These are phyloP conservation scores for Rhynchospora breviuscula DNA, from an alignment of 176 grass and related monocot species.

Conservation along the genomic window DNA sequence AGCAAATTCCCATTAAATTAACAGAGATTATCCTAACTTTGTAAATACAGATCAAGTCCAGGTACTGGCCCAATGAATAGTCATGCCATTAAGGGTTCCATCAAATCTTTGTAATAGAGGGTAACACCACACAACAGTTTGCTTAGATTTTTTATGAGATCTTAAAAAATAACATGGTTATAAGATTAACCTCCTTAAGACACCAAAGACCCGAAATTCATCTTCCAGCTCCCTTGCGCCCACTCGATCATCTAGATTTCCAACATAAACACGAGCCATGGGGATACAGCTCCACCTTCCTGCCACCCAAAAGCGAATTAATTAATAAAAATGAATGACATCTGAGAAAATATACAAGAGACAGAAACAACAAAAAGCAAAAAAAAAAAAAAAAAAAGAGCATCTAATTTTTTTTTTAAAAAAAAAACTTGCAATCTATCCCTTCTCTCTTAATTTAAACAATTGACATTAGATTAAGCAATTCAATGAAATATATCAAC, in stretches of 20 bases:
- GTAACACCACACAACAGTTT: neutral
- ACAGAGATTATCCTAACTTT: neutral
- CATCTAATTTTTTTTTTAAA: neutral
- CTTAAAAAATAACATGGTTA: neutral
- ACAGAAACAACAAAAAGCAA: neutral
- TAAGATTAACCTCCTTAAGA: slow-evolving; percentile 55
- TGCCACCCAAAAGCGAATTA: neutral
- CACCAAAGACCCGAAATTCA: slow-evolving; percentile 72
- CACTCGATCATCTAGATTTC: slow-evolving; percentile 57
- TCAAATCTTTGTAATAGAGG: neutral
- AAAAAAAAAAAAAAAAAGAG: too few species aligned
- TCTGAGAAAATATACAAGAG: neutral
- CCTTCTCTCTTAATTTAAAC: too few species aligned
- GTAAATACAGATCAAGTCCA: neutral
- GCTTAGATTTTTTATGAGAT: neutral
- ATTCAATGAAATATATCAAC: too few species aligned
- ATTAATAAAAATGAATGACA: neutral
- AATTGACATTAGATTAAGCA: too few species aligned
- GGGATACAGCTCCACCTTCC: neutral
- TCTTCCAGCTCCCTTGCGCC: slow-evolving; percentile 65
- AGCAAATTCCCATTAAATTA: neutral
- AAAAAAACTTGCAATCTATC: neutral
- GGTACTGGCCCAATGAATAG: neutral
- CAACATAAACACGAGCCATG: slow-evolving; percentile 76
- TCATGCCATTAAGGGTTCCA: neutral